Percentiles rank a stretch among this genome's conserved stretches.
These are phyloP conservation scores for Buxus sempervirens DNA, from an alignment of 164 flowering plant genomes.

Conservation along the genomic window DNA sequence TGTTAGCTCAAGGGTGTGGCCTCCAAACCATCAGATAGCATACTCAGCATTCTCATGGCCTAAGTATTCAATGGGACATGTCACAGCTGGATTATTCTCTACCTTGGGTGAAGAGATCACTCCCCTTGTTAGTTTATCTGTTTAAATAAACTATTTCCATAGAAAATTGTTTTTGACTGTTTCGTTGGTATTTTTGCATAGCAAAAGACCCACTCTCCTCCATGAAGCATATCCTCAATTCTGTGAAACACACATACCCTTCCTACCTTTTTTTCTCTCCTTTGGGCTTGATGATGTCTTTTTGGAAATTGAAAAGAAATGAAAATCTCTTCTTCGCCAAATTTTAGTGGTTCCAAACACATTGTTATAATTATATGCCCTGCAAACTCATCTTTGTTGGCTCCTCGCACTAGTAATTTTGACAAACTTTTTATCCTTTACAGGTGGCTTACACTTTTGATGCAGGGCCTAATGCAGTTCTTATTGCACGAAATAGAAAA, in stretches of 20 bases:
- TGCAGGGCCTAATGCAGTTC: conserved; percentile 97
- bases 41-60: background rate
- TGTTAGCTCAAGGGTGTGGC: too few relatives aligned
- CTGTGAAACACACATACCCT: too few relatives aligned
- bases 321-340: background rate
- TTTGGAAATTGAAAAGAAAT: background rate
- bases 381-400: background rate
- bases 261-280: background rate
- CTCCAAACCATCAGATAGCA: background rate
- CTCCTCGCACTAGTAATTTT: background rate
- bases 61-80: background rate
- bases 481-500: conserved; percentile 61
- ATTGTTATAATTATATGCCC: background rate
- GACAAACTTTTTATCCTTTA: conserved; percentile 9
- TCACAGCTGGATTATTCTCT: background rate
- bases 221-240: too few relatives aligned
- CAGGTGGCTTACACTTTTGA: conserved; percentile 99
- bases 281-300: background rate
- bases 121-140: background rate
- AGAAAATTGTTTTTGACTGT: background rate
- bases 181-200: too few relatives aligned
- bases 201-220: too few relatives aligned
- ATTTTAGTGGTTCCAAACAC: background rate
- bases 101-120: background rate
- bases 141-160: background rate